A percentile compares a stretch with the other conserved stretches of the same genome.
Evolutionary conservation across 106 monocot species (phyloP).

Genomic region (Ottelia alismoides): DNA sequence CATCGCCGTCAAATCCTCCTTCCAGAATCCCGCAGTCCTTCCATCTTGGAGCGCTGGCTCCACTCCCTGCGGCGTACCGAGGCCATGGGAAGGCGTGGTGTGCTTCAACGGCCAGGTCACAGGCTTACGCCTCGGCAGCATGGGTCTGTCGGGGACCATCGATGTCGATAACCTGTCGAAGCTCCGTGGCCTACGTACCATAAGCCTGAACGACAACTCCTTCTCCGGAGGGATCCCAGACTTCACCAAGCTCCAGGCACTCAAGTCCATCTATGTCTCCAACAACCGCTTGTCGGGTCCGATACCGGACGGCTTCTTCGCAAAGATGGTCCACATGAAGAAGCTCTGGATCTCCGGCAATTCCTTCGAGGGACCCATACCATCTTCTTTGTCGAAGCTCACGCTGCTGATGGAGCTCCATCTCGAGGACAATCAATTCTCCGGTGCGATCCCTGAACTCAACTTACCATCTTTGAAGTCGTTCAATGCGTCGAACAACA

Average conservation of each 20-base stretch:
- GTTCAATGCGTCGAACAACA: constrained; percentile 45
- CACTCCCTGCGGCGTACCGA: constrained; percentile 16
- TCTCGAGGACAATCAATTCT: constrained; percentile 52
- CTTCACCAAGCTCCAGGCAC: constrained; percentile 26
- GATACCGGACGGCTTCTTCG: constrained; percentile 38
- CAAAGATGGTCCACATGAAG: constrained; percentile 34
- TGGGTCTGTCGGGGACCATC: constrained; percentile 39
- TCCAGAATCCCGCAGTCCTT: constrained; percentile 26
- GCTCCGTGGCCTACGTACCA: constrained; percentile 33
- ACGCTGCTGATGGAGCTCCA: constrained; percentile 38
- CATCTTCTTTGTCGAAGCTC: constrained; percentile 29
- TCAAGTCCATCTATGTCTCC: constrained; percentile 50
- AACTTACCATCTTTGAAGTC: constrained; percentile 15
- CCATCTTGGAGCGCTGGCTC: constrained; percentile 27
- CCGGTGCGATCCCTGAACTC: constrained; percentile 30
- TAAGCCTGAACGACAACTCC: constrained; percentile 36
- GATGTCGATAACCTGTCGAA: constrained; percentile 37
- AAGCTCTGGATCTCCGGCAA: constrained; percentile 55
- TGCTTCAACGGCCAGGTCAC: constrained; percentile 34
- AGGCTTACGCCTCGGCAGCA: constrained; percentile 33
- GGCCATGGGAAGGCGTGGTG: constrained; percentile 47
- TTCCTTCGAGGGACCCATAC: constrained; percentile 39
- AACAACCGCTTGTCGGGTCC: constrained; percentile 47
- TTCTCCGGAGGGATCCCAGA: constrained; percentile 60
- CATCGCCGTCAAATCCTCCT: constrained; percentile 33